Evolutionary conservation across 768 basidiomycete genomes (phyloP), one percentile per base, ranked within the genome.

Genomic region (Auriscalpium orientale): DNA sequence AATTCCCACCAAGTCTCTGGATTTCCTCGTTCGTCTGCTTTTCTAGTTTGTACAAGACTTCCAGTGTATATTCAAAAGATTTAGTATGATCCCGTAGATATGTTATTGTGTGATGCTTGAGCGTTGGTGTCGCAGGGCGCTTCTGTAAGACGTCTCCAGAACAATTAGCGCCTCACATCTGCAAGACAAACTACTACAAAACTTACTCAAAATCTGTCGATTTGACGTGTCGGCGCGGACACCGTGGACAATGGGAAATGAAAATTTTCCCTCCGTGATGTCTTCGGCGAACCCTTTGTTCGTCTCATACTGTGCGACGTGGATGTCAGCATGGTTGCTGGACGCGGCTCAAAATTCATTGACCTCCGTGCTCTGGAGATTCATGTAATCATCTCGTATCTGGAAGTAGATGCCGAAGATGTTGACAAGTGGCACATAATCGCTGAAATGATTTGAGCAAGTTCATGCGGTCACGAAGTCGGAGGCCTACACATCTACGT

Each of bases 331-430:
- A 28, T 4, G 8, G 28, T 18, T 33, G 49, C 46, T 13, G 34
- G 46, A 13, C 34, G 6, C 28, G 18, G n/a, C 12, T 40, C 15
- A 28, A 8, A 49, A 34, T 35, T 51, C 9, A 51, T 73, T 22
- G 63, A 92, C 93, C 76, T 94, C 83, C 16, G 80, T 79, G 49
- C 89, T 91, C 65, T 95, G 86, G 22, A 98, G 73, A 64, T 98
- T 98, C 89, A 95, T 92, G 47, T 94, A 89, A 68, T 98, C 95
- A 63, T 98, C 95, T n/a, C 94, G 75, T 62, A 98, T 95, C 68
- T 98, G 95, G 69, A 93, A 97, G 64, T 84, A 89, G n/a, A 97
- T 82, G 2, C 95, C 92, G 58, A 98, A 88, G 10, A 97, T 80
- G 68, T 97, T 97, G 59, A 95, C 90, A 2, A 98, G 78, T 0